Conservation (phyloP, 352 stramenopile species). For the Pythium chondricola region DNA sequence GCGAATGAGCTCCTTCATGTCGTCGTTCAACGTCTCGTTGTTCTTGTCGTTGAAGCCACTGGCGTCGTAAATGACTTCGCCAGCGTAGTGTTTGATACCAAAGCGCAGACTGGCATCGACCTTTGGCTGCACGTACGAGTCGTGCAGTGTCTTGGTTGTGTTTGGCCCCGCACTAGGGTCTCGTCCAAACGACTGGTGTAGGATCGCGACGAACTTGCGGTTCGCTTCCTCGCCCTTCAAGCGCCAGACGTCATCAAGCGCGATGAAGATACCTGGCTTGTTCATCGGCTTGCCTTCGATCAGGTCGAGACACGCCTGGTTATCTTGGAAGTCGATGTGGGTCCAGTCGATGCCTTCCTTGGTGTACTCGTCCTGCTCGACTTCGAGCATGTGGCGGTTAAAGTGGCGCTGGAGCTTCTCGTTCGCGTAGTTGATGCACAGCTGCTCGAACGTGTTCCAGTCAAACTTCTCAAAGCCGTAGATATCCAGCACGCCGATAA, state of each 20-base stretch:
- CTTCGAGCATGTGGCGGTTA: conserved; percentile 95
- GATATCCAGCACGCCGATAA: conserved; percentile 96
- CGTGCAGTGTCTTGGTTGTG: conserved; percentile 74
- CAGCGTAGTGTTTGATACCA: conserved; percentile 87
- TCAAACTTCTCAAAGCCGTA: conserved; percentile 98
- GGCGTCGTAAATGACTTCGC: conserved; percentile 96
- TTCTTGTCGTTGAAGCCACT: conserved; percentile 98
- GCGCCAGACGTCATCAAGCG: conserved; percentile 94
- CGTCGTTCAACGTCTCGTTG: conserved; percentile 95
- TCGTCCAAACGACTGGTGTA: conserved; percentile 79
- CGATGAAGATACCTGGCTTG: conserved; percentile 90
- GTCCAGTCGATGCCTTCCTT: conserved; percentile 94
- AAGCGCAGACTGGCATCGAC: conserved; percentile 87
- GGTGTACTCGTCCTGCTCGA: conserved; percentile 97
- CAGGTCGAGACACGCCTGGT: conserved; percentile 90
- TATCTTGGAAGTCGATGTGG: conserved; percentile 92
- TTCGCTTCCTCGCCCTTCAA: conserved; percentile 92
- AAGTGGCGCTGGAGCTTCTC: conserved; percentile 93
- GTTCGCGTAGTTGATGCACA: conserved; percentile 96
- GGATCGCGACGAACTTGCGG: conserved; percentile 86
- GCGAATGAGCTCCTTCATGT: conserved; percentile 91
- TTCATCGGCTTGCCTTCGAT: conserved; percentile 89
- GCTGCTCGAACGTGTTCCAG: conserved; percentile 94
- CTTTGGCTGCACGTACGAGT: conserved; percentile 88
- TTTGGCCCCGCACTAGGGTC: conserved; percentile 38